Evolutionary conservation across 768 basidiomycete species (phyloP).

Genomic region (Omphalotus guepiniiformis): DNA sequence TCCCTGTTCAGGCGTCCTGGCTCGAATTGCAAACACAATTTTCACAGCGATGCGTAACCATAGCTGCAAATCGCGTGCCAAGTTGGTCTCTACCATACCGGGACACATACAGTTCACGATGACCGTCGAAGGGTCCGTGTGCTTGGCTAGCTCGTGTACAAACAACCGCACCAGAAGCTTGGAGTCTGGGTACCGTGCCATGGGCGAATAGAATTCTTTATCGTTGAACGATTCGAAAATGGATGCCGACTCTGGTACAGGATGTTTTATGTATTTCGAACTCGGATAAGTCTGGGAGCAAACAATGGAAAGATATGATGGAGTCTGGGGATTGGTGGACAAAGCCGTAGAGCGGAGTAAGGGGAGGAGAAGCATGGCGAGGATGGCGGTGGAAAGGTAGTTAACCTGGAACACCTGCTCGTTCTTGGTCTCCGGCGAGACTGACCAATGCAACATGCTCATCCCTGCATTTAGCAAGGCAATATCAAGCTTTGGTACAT

Average conservation of each 20-base stretch:
- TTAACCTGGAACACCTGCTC: conserved; percentile 17
- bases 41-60: neutral
- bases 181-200: conserved; percentile 13
- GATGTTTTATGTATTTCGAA: conserved; percentile 4
- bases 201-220: neutral
- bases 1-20: conserved; percentile 14
- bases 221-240: conserved; percentile 14
- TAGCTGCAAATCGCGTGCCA: conserved; percentile 9
- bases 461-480: conserved; percentile 19
- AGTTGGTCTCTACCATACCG: conserved; percentile 13
- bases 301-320: conserved; percentile 13
- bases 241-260: conserved; percentile 11
- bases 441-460: conserved; percentile 4
- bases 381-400: conserved; percentile 17
- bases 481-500: conserved; percentile 14
- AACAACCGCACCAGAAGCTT: conserved; percentile 16
- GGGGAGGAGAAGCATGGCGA: conserved; percentile 17
- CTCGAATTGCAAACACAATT: conserved; percentile 1
- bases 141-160: conserved; percentile 12
- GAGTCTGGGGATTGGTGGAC: neutral
- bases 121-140: conserved; percentile 13
- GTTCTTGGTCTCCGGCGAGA: conserved; percentile 12
- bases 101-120: conserved; percentile 19
- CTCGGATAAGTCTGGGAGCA: conserved; percentile 8
- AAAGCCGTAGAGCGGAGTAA: conserved; percentile 14